Conservation (phyloP, 768 basidiomycete species). For the Dioszegia crocea region DNA sequence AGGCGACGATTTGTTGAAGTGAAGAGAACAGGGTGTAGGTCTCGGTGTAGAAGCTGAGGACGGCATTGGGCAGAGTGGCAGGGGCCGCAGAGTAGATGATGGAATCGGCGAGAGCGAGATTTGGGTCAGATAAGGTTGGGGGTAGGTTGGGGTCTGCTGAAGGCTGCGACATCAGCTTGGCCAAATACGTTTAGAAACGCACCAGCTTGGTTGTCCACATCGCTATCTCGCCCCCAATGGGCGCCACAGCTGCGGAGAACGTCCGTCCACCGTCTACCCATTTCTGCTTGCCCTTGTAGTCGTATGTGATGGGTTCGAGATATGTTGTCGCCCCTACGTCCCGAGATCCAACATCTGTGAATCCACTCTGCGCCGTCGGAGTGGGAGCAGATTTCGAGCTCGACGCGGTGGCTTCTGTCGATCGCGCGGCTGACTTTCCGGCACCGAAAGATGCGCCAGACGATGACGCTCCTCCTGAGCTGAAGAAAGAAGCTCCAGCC, state of each 20-base stretch:
- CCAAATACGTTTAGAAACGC: background rate
- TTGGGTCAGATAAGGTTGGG: slow-evolving; percentile 5
- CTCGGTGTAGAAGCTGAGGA: slow-evolving; percentile 35
- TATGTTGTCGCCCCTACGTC: background rate
- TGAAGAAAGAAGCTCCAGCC: slow-evolving; percentile 3
- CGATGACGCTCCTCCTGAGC: background rate
- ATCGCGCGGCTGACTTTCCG: too few species aligned
- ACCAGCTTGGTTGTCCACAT: slow-evolving; percentile 31
- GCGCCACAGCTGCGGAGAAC: slow-evolving; percentile 16
- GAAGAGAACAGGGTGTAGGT: slow-evolving; percentile 43
- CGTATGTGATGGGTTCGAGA: slow-evolving; percentile 18
- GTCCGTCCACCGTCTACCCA: slow-evolving; percentile 31
- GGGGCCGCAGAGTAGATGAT: slow-evolving; percentile 27
- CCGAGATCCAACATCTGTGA: background rate
- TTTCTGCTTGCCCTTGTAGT: slow-evolving; percentile 19
- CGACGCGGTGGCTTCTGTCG: background rate
- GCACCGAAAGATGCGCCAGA: background rate
- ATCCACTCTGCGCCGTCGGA: background rate
- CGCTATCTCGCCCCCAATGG: slow-evolving; percentile 34
- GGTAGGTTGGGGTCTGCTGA: slow-evolving; percentile 21
- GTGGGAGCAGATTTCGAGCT: background rate
- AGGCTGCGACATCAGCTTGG: slow-evolving; percentile 16
- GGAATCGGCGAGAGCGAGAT: slow-evolving; percentile 17
- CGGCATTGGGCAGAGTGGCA: slow-evolving; percentile 17
- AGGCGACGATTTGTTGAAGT: slow-evolving; percentile 35